Conservation (phyloP, 306 rosid species). For the Geum urbanum region DNA sequence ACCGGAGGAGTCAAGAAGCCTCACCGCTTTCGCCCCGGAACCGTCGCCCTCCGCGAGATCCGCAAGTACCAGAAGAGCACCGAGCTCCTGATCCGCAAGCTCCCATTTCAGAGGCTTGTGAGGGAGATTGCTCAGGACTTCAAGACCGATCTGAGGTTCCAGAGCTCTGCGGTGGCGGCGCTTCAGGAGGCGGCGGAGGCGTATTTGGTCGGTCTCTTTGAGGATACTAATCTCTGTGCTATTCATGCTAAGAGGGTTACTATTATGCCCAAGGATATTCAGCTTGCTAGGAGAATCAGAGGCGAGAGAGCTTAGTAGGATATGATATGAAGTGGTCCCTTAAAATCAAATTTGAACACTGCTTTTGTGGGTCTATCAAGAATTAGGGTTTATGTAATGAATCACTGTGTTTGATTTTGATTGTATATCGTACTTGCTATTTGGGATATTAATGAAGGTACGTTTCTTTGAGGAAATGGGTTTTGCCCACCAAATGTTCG, state of each 20-base stretch:
- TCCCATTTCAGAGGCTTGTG: constrained; percentile 32
- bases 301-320: constrained; percentile 19
- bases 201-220: constrained; percentile 26
- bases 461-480: not conserved
- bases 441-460: not conserved
- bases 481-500: not conserved
- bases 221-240: constrained; percentile 30
- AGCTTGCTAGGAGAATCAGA: constrained; percentile 16
- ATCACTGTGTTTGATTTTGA: not conserved
- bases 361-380: too few species aligned
- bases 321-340: too few species aligned
- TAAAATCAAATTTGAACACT: too few species aligned
- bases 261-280: constrained; percentile 18
- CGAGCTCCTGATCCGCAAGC: constrained; percentile 29
- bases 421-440: not conserved
- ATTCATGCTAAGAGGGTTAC: constrained; percentile 28
- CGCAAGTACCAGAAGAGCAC: constrained; percentile 33
- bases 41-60: constrained; percentile 28
- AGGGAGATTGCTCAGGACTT: constrained; percentile 32
- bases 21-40: constrained; percentile 25
- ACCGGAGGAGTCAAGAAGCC: constrained; percentile 36
- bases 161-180: constrained; percentile 34
- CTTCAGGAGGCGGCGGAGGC: constrained; percentile 36
- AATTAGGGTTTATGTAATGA: too few species aligned
- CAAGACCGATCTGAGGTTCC: constrained; percentile 31